Evolutionary conservation across 163 green algal genomes (phyloP).

Genomic region (Prototheca wickerhamii): DNA sequence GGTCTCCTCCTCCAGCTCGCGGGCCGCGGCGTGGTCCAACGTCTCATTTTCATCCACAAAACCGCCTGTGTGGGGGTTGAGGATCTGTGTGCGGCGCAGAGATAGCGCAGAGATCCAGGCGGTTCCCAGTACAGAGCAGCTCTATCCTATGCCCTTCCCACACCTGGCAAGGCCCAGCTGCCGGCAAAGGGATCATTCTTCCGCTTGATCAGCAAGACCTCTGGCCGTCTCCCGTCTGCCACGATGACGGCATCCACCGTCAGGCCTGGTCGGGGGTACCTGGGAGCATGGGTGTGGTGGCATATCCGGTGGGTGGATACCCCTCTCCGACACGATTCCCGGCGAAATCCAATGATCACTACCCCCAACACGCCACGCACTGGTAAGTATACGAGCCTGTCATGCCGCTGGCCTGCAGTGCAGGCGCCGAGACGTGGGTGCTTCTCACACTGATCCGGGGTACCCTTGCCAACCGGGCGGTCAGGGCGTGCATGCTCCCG

Average conservation of each 20-base stretch:
- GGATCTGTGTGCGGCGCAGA: no score
- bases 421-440: no score
- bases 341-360: not conserved
- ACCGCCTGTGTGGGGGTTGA: conserved; percentile 37
- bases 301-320: no score
- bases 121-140: no score
- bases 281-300: conserved; percentile 7
- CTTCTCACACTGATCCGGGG: no score
- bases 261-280: conserved; percentile 60
- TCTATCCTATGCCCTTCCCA: not conserved
- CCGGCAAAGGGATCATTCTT: conserved; percentile 29
- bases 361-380: no score
- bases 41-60: conserved; percentile 81
- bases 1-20: conserved; percentile 85
- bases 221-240: conserved; percentile 12
- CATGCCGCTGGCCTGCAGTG: conserved; percentile 2
- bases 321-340: no score
- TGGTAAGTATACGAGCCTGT: not conserved
- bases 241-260: conserved; percentile 76
- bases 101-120: no score
- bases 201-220: conserved; percentile 74
- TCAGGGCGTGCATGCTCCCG: not conserved
- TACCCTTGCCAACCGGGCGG: no score
- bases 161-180: conserved; percentile 65
- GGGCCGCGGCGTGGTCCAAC: conserved; percentile 55